Evolutionary conservation across 2,329 filamentous ascomycete species (phyloP).

Genomic region (Chaetomium sp.): DNA sequence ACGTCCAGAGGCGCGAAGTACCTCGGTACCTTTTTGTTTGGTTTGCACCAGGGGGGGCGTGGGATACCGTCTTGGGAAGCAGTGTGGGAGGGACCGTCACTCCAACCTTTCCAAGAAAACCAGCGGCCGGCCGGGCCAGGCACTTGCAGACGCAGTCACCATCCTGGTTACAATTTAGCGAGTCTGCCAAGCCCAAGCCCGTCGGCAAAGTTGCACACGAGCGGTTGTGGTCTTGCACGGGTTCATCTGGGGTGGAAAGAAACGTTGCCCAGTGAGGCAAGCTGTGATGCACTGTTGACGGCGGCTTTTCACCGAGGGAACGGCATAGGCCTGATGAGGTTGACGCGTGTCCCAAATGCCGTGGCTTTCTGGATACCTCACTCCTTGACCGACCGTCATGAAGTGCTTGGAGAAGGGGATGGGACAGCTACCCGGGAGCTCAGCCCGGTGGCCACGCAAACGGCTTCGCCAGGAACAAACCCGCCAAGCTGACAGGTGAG

Average conservation of each 20-base stretch:
- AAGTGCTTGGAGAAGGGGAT: background rate
- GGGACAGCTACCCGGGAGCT: background rate
- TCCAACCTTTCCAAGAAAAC: constrained; percentile 27
- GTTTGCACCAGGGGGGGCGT: constrained; percentile 12
- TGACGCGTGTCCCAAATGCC: background rate
- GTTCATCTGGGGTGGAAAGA: constrained; percentile 7
- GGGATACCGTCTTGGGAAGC: constrained; percentile 25
- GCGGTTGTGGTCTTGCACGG: constrained; percentile 14
- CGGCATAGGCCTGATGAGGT: background rate
- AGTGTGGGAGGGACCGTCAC: constrained; percentile 28
- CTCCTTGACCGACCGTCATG: background rate
- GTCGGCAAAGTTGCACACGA: constrained; percentile 24
- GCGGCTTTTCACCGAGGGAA: background rate
- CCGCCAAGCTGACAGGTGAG: constrained; percentile 8
- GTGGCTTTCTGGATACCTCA: background rate
- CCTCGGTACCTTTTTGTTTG: background rate
- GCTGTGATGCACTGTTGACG: constrained; percentile 1
- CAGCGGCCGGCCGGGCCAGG: constrained; percentile 31
- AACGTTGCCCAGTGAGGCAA: background rate
- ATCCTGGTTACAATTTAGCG: constrained; percentile 21
- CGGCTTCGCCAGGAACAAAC: background rate
- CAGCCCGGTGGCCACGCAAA: constrained; percentile 3
- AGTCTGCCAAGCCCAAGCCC: constrained; percentile 27
- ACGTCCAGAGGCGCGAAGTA: constrained; percentile 17
- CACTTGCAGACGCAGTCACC: constrained; percentile 29